Conservation (phyloP, 2,329 filamentous ascomycete species). For the Fusarium pseudograminearum region DNA sequence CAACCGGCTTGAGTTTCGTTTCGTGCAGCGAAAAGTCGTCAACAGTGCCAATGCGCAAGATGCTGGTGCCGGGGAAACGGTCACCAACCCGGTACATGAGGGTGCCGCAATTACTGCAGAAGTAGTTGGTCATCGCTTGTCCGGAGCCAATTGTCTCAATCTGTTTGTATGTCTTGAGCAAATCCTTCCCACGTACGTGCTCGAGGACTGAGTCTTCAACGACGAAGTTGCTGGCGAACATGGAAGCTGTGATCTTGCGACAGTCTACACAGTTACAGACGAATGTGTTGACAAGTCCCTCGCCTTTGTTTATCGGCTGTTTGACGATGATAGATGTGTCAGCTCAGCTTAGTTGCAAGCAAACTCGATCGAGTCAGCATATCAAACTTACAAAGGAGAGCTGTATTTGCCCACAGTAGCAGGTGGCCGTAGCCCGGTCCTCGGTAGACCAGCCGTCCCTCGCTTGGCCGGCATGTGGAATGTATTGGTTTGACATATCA, state of each 20-base stretch:
- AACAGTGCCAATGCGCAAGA: background rate
- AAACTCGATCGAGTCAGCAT: no score
- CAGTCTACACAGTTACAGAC: slow-evolving; percentile 72
- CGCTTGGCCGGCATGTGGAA: slow-evolving; percentile 47
- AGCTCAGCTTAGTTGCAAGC: fast-evolving
- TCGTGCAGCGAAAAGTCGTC: background rate
- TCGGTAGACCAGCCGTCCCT: slow-evolving; percentile 60
- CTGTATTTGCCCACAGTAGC: slow-evolving; percentile 68
- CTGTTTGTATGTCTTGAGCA: slow-evolving; percentile 61
- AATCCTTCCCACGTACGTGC: slow-evolving; percentile 64
- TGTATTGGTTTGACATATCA: background rate
- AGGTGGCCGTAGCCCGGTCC: slow-evolving; percentile 66
- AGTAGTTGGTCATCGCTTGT: background rate
- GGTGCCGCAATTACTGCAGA: background rate
- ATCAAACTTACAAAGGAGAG: slow-evolving; percentile 61
- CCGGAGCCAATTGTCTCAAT: slow-evolving; percentile 56
- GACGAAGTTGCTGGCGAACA: slow-evolving; percentile 71
- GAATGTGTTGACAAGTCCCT: slow-evolving; percentile 62
- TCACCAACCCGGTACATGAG: background rate
- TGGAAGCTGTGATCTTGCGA: slow-evolving; percentile 71
- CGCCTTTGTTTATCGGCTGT: background rate
- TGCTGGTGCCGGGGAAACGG: background rate
- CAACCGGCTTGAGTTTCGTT: background rate
- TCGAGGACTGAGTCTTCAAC: slow-evolving; percentile 59
- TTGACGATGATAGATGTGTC: background rate